A percentile compares a stretch with the other conserved stretches of the same genome.
These are phyloP conservation scores for Aspergillus indologenus DNA, from an alignment of 495 filamentous ascomycete species.

Conservation along the genomic window DNA sequence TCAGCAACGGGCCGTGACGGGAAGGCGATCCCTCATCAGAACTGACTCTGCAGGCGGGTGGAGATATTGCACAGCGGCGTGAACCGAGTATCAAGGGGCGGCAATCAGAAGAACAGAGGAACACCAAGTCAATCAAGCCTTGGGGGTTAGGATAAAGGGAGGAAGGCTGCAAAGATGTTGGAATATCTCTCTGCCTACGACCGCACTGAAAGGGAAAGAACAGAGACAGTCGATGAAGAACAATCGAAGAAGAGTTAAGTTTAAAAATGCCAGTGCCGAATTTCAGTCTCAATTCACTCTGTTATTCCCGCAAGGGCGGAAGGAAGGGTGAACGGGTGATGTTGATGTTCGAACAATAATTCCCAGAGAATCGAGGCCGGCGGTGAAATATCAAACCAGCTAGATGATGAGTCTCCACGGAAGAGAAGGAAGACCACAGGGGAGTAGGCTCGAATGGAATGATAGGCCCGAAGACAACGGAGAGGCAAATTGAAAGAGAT, in stretches of 20 bases:
- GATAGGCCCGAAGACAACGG: neutral
- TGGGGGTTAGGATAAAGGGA: neutral
- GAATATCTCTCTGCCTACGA: neutral
- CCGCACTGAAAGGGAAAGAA: neutral
- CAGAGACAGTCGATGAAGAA: neutral
- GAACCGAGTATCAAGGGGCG: conserved; percentile 22
- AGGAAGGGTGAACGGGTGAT: conserved; percentile 15
- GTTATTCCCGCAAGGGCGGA: conserved; percentile 24
- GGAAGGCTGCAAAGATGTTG: neutral
- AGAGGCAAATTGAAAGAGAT: conserved; percentile 1
- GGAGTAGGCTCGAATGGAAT: conserved; percentile 3
- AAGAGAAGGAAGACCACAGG: neutral
- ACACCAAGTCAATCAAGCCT: neutral
- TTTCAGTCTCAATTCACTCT: conserved; percentile 10
- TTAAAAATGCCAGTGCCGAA: conserved; percentile 5
- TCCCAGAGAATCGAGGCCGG: conserved; percentile 2
- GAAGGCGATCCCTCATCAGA: conserved; percentile 23
- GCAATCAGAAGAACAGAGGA: conserved; percentile 2
- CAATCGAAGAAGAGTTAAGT: neutral
- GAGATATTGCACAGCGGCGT: conserved; percentile 17
- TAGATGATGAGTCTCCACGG: conserved; percentile 16
- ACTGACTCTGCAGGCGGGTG: conserved; percentile 16
- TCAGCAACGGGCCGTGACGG: conserved; percentile 30
- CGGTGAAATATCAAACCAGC: conserved; percentile 24
- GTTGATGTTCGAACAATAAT: conserved; percentile 11